phyloP scores from a whole-genome alignment of 495 filamentous ascomycete genomes.

The Jackrogersella minutella region DNA sequence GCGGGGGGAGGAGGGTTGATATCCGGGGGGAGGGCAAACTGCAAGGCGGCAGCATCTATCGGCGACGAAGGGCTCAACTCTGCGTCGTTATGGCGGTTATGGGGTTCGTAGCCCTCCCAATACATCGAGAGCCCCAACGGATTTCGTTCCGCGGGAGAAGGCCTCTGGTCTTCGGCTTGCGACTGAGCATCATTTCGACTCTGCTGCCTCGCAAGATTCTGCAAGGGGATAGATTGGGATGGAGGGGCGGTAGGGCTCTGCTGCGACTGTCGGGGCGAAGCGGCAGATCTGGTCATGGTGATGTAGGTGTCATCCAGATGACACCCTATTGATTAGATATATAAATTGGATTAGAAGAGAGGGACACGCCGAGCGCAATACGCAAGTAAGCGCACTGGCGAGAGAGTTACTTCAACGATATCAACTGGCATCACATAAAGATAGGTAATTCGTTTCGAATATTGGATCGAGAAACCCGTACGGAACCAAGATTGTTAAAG shows the following conservation, averaged over 20 bases:
- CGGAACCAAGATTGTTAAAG: slow-evolving; percentile 11
- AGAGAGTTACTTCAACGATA: slow-evolving; percentile 20
- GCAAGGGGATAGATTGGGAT: slow-evolving; percentile 81
- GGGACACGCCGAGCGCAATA: slow-evolving; percentile 32
- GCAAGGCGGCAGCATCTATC: slow-evolving; percentile 56
- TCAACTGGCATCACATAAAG: slow-evolving; percentile 38
- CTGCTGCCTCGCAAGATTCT: slow-evolving; percentile 73
- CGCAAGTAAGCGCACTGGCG: slow-evolving; percentile 33
- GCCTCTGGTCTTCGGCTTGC: slow-evolving; percentile 43
- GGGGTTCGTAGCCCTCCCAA: slow-evolving; percentile 52
- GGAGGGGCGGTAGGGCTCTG: slow-evolving; percentile 48
- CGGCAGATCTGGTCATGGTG: slow-evolving; percentile 43
- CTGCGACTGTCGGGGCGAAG: slow-evolving; percentile 45
- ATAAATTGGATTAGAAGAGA: background rate
- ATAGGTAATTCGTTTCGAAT: slow-evolving; percentile 28
- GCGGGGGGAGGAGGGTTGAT: slow-evolving; percentile 43
- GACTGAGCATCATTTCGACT: slow-evolving; percentile 52
- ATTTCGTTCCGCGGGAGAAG: slow-evolving; percentile 45
- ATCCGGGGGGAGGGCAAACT: slow-evolving; percentile 58
- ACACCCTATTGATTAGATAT: slow-evolving; percentile 31
- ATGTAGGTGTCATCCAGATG: slow-evolving; percentile 39
- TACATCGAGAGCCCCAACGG: slow-evolving; percentile 55
- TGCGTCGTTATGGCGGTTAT: slow-evolving; percentile 39
- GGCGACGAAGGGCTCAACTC: slow-evolving; percentile 49
- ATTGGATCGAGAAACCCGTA: slow-evolving; percentile 21